Evolutionary conservation across 2,329 filamentous ascomycete genomes (phyloP).

Genomic region (Didymella glomerata): DNA sequence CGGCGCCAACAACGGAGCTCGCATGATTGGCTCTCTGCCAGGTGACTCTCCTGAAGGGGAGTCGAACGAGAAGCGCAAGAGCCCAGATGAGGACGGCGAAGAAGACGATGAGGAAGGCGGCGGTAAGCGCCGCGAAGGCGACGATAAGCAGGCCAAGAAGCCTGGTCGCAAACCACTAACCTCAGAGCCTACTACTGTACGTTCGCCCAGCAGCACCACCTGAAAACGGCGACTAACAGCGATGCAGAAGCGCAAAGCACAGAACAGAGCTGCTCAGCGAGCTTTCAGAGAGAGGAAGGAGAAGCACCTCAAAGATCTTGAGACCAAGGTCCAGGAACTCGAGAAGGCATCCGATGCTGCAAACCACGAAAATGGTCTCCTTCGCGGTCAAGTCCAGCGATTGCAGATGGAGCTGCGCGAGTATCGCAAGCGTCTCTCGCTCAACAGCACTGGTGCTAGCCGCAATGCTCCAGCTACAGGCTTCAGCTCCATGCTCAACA

Average conservation of each 20-base stretch:
- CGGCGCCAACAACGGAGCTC: slow-evolving; percentile 62
- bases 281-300: slow-evolving; percentile 71
- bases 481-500: slow-evolving; percentile 56
- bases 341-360: slow-evolving; percentile 85
- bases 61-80: slow-evolving; percentile 69
- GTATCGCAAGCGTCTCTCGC: slow-evolving; percentile 85
- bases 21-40: slow-evolving; percentile 79
- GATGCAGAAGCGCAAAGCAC: slow-evolving; percentile 85
- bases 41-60: slow-evolving; percentile 64
- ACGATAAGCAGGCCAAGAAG: slow-evolving; percentile 91
- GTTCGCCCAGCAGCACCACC: slow-evolving; percentile 52
- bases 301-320: slow-evolving; percentile 72
- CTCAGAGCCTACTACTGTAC: slow-evolving; percentile 92
- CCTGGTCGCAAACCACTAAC: slow-evolving; percentile 95
- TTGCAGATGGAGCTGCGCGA: slow-evolving; percentile 85
- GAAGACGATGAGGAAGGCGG: slow-evolving; percentile 69
- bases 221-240: slow-evolving; percentile 32
- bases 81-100: slow-evolving; percentile 71
- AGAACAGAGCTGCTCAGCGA: slow-evolving; percentile 68
- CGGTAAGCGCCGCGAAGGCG: slow-evolving; percentile 80
- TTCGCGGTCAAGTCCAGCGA: slow-evolving; percentile 88
- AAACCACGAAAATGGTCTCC: slow-evolving; percentile 82
- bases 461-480: slow-evolving; percentile 59
- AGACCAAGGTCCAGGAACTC: slow-evolving; percentile 71
- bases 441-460: slow-evolving; percentile 61